Percentiles rank a stretch among this genome's conserved stretches.
Conservation (phyloP, 1,139 yeast genomes). For the Hyphopichia wangnamkhiaoensis region DNA sequence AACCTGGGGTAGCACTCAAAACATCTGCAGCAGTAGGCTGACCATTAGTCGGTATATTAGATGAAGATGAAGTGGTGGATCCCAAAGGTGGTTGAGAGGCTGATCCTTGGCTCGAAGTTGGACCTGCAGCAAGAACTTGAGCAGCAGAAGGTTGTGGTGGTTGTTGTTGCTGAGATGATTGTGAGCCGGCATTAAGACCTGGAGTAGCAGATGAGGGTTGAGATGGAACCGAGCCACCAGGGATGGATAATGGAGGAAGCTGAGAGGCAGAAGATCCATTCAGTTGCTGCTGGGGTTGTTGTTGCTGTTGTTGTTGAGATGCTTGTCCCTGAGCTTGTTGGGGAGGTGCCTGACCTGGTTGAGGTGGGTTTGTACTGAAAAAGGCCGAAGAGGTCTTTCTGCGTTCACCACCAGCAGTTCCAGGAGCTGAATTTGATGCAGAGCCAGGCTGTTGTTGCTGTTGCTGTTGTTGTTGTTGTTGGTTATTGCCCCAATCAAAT, state of each 20-base stretch:
- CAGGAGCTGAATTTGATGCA: constrained; percentile 11
- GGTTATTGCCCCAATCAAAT: constrained; percentile 32
- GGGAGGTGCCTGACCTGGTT: constrained; percentile 5
- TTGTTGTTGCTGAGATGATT: constrained; percentile 10
- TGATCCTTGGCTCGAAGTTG: constrained; percentile 10
- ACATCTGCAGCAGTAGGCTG: constrained; percentile 6
- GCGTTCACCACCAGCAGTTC: constrained; percentile 15
- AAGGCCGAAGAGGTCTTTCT: constrained; percentile 40
- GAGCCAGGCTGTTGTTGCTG: constrained; percentile 4
- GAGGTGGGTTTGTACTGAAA: constrained; percentile 23
- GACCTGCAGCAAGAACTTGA: constrained; percentile 13
- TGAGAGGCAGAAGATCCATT: background rate
- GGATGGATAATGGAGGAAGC: constrained; percentile 1
- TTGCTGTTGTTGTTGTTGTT: constrained; percentile 5
- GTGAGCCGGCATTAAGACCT: too few species aligned
- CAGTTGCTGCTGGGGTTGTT: background rate
- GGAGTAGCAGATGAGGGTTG: background rate
- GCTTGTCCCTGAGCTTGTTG: background rate
- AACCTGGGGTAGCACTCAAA: background rate
- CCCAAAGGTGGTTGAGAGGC: constrained; percentile 2
- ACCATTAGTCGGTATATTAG: constrained; percentile 14
- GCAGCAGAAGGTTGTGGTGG: constrained; percentile 12
- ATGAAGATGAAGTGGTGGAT: constrained; percentile 9
- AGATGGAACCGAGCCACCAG: constrained; percentile 1
- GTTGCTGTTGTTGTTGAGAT: too few species aligned